A percentile compares a stretch with the other conserved stretches of the same genome.
Conservation (phyloP, 1,139 yeast genomes). For the Yamadazyma mexicana region DNA sequence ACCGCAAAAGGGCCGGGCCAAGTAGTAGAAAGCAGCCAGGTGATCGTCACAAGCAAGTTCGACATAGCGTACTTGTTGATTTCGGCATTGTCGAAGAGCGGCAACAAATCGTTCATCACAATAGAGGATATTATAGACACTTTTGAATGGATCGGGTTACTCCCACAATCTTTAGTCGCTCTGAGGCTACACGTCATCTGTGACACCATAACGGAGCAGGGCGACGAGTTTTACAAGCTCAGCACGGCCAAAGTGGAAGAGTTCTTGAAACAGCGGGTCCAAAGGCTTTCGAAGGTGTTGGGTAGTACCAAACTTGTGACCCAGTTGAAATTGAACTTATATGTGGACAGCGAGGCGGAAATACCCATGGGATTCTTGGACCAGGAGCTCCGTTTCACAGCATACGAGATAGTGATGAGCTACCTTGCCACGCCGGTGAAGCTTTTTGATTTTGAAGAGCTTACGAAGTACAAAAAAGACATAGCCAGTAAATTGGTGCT, state of each 20-base stretch:
- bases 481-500: constrained; percentile 24
- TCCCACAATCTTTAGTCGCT: constrained; percentile 25
- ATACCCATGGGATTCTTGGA: constrained; percentile 31
- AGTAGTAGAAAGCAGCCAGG: constrained; percentile 33
- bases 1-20: constrained; percentile 20
- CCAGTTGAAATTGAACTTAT: constrained; percentile 39
- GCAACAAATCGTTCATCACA: constrained; percentile 35
- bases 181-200: constrained; percentile 34
- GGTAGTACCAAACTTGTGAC: constrained; percentile 21
- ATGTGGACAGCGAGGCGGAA: constrained; percentile 18
- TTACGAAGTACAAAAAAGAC: constrained; percentile 30
- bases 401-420: constrained; percentile 12
- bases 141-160: constrained; percentile 23
- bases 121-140: constrained; percentile 52
- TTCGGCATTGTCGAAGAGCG: constrained; percentile 29
- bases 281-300: constrained; percentile 12
- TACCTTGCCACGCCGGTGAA: constrained; percentile 9
- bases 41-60: constrained; percentile 44
- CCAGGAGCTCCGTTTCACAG: constrained; percentile 14
- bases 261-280: constrained; percentile 32
- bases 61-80: constrained; percentile 44
- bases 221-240: constrained; percentile 49
- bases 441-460: constrained; percentile 24
- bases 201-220: constrained; percentile 48
- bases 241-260: constrained; percentile 30